Evolutionary conservation across 768 basidiomycete species (phyloP).

Genomic region (Stropharia rugosoannulata): DNA sequence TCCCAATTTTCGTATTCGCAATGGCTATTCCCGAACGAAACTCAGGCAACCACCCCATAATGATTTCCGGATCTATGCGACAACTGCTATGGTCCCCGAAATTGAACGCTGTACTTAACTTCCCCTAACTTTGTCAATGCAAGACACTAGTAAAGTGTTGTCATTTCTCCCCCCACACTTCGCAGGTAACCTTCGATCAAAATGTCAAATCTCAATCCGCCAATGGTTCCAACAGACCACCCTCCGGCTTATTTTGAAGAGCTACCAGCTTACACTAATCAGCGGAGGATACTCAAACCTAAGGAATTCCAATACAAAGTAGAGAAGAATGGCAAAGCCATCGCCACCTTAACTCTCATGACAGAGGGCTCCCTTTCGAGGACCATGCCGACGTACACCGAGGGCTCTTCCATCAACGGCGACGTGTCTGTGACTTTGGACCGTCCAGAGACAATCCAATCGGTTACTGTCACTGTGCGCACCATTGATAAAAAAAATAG

Average conservation of each 20-base stretch:
- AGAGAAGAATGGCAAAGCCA: slow-evolving; percentile 32
- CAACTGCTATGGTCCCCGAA: too few species aligned
- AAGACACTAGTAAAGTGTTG: too few species aligned
- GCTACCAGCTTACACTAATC: neutral
- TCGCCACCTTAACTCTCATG: slow-evolving; percentile 44
- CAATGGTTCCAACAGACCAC: neutral
- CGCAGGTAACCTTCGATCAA: neutral
- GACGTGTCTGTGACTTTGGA: slow-evolving; percentile 30
- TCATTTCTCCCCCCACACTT: neutral
- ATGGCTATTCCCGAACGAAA: too few species aligned
- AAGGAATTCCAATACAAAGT: slow-evolving; percentile 26
- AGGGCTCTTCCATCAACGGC: slow-evolving; percentile 32
- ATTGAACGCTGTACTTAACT: too few species aligned
- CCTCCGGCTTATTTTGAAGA: neutral
- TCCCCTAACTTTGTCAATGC: too few species aligned
- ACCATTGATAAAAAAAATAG: neutral
- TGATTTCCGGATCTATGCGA: too few species aligned
- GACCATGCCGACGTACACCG: slow-evolving; percentile 28
- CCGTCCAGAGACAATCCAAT: slow-evolving; percentile 42
- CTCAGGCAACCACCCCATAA: too few species aligned
- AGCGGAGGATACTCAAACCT: neutral
- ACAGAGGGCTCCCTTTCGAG: slow-evolving; percentile 39
- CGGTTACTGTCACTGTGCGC: slow-evolving; percentile 44
- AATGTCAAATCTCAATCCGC: neutral
- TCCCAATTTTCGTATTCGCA: too few species aligned